Base-by-base conservation (phyloP, 805 yeast species). In the Yarrowia sp. region DNA sequence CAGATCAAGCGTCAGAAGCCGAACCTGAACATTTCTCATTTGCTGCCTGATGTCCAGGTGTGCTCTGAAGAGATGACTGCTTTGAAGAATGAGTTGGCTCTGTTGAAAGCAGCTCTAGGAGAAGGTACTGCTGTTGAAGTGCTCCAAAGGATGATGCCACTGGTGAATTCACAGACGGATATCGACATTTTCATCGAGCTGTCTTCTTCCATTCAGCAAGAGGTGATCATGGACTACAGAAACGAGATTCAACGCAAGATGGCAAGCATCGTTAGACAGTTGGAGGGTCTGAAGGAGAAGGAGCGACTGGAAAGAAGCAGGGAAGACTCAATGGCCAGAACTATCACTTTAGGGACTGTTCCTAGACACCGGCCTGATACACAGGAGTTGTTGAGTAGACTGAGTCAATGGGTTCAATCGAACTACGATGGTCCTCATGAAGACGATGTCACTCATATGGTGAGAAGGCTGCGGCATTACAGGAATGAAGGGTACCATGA, bases 191-290 rank as follows among this genome's bases (percentile, higher is more conserved):
- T 91, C 72, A 79, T 83, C 13, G 84, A 82, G 56, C 76, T 92
- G 9, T 97, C 97, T 0, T 72, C 76, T 1, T 61, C 66, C 2
- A 46, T 61, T 52, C 53, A 61, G 8, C 66, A 61, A n/a, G 66
- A 61, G 43, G 53, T 61, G 44, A 20, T 61, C 2, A 34, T 61
- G 55, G 66, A 61, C 36, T 61, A 61, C 38, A 33, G 66, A 4
- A 61, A 61, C 55, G 89, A 87, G 30, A 85, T 92, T 5, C 86
- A 86, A 71, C 71, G 76, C 1, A 97, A 92, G 72, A 73, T 92
- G 30, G 53, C 47, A 10, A 36, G 33, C 9, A 42, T 52, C n/a
- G 6, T 34, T 8, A 15, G 47, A 12, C 47, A 61, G 17, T 9
- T 61, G 24, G 55, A 61, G n/a, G 66, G 38, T 7, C 43, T 61